Conservation (phyloP, 2,329 filamentous ascomycete genomes). For the Botrytis deweyae region DNA sequence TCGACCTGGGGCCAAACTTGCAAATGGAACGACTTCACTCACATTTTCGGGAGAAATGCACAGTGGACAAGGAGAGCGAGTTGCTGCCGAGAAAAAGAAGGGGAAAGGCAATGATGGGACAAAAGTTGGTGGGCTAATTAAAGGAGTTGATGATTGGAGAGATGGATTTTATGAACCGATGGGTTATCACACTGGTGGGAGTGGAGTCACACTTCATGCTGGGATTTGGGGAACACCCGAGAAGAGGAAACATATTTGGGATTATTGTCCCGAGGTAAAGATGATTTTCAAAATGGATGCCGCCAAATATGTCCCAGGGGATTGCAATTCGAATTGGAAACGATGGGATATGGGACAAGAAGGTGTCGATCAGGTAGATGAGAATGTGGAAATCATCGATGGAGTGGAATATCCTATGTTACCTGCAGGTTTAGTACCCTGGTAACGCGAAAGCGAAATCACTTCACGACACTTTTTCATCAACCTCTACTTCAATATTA, state of each 20-base stretch:
- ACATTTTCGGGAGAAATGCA: conserved; percentile 53
- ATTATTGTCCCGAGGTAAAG: conserved; percentile 59
- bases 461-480: background rate
- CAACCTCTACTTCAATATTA: background rate
- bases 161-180: conserved; percentile 56
- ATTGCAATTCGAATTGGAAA: conserved; percentile 50
- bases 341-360: conserved; percentile 35
- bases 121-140: conserved; percentile 37
- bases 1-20: conserved; percentile 49
- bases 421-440: conserved; percentile 35
- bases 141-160: conserved; percentile 51
- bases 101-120: conserved; percentile 27
- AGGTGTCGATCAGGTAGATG: conserved; percentile 19
- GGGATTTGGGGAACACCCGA: conserved; percentile 51
- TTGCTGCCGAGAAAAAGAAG: conserved; percentile 29
- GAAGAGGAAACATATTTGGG: conserved; percentile 52
- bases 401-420: conserved; percentile 39
- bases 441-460: conserved; percentile 26
- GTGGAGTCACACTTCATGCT: conserved; percentile 47
- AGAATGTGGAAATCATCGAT: conserved; percentile 35
- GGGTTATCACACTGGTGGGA: conserved; percentile 57
- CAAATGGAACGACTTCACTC: conserved; percentile 51
- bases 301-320: conserved; percentile 50
- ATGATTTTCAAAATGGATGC: conserved; percentile 57
- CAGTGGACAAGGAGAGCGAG: conserved; percentile 40